These are phyloP conservation scores for Vitis hybrid DNA, from an alignment of 177 flowering plant species.

Conservation along the genomic window DNA sequence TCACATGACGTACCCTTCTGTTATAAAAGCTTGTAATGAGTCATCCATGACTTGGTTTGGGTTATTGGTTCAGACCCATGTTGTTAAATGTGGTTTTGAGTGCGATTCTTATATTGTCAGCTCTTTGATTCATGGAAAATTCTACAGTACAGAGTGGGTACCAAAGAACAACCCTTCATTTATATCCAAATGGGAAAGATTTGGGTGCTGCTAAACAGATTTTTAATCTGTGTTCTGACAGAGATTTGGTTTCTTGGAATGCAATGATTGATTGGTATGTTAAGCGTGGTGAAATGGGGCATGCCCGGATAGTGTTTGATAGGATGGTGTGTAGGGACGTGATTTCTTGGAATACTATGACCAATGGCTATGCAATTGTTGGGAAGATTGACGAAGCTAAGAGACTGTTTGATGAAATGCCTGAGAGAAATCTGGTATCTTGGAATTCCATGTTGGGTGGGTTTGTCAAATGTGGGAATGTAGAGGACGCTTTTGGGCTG, in stretches of 20 bases:
- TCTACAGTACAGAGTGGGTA: no score
- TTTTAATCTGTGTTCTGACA: conserved; percentile 22
- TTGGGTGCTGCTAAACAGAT: conserved; percentile 21
- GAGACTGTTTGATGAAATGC: conserved; percentile 20
- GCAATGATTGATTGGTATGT: conserved; percentile 25
- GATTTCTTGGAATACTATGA: conserved; percentile 40
- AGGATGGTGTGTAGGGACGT: conserved; percentile 23
- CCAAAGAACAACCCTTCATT: no score
- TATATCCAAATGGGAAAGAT: background rate
- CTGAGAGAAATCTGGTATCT: conserved; percentile 26
- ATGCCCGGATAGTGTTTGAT: background rate
- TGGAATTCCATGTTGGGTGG: conserved; percentile 38
- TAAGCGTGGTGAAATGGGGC: no score
- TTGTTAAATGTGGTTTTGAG: no score
- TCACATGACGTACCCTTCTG: no score
- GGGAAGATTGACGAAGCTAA: conserved; percentile 18
- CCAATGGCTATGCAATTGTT: conserved; percentile 26
- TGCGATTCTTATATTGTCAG: no score
- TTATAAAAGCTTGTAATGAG: no score
- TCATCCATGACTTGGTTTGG: no score
- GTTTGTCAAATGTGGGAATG: conserved; percentile 28
- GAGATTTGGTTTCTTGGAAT: conserved; percentile 15
- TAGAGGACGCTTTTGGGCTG: conserved; percentile 20
- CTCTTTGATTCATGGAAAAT: no score
- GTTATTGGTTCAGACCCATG: no score